phyloP scores from a whole-genome alignment of 495 filamentous ascomycete genomes.

The Penicillium longicatenatum region DNA sequence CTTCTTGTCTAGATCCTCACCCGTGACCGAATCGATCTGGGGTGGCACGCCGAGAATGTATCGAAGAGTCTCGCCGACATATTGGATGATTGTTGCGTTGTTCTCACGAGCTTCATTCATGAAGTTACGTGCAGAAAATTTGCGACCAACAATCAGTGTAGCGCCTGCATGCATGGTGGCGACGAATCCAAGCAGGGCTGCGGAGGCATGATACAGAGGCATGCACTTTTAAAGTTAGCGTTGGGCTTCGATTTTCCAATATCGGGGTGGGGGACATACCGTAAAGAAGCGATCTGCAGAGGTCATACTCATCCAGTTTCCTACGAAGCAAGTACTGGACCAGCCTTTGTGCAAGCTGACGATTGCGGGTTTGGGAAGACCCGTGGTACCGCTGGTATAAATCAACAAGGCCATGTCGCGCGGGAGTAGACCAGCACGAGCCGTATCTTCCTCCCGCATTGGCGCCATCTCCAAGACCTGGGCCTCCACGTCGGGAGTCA shows the following conservation, averaged over 20 bases:
- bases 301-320: conserved; percentile 56
- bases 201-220: conserved; percentile 93
- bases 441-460: conserved; percentile 63
- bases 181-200: conserved; percentile 67
- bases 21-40: conserved; percentile 60
- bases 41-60: conserved; percentile 80
- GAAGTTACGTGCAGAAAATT: conserved; percentile 81
- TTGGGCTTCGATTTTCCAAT: neutral
- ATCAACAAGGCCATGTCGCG: conserved; percentile 74
- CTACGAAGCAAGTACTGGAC: conserved; percentile 54
- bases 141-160: conserved; percentile 72
- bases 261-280: conserved; percentile 38
- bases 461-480: conserved; percentile 59
- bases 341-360: conserved; percentile 74
- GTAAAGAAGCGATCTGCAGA: conserved; percentile 79
- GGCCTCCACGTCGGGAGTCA: conserved; percentile 63
- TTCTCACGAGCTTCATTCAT: conserved; percentile 76
- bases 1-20: conserved; percentile 73
- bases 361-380: conserved; percentile 87
- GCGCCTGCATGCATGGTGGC: conserved; percentile 59
- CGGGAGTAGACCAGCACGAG: conserved; percentile 50
- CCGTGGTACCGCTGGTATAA: conserved; percentile 88
- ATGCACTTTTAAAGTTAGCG: conserved; percentile 57
- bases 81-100: conserved; percentile 83
- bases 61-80: conserved; percentile 92